Percentiles rank a stretch among this genome's conserved stretches.
These are phyloP conservation scores for Penicillium sp. DNA, from an alignment of 2,329 filamentous ascomycete species.

Conservation along the genomic window DNA sequence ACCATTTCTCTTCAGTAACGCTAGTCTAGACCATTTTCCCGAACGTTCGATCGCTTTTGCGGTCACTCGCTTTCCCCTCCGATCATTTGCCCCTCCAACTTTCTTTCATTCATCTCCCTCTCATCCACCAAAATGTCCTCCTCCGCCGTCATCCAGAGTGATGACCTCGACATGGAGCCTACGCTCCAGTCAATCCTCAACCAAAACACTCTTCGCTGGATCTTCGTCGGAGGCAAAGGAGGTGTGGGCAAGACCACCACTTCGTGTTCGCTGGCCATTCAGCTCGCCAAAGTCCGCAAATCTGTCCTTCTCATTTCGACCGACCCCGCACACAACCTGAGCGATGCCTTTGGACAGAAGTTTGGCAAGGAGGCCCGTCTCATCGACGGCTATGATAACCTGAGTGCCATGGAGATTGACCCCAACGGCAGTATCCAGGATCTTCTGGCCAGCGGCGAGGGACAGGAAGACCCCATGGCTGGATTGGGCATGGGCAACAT, in stretches of 20 bases:
- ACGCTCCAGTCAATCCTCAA: constrained; percentile 91
- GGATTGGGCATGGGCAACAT: constrained; percentile 76
- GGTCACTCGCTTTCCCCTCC: no score
- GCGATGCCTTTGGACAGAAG: constrained; percentile 96
- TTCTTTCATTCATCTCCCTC: no score
- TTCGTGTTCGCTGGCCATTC: constrained; percentile 95
- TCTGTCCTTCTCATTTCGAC: constrained; percentile 97
- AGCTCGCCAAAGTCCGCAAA: constrained; percentile 90
- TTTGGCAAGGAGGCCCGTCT: constrained; percentile 97
- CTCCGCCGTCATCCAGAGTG: constrained; percentile 45
- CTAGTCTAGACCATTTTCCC: constrained; percentile 20
- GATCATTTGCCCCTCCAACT: no score
- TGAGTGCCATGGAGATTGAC: constrained; percentile 99
- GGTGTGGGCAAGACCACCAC: constrained; percentile 99
- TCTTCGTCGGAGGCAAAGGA: constrained; percentile 97
- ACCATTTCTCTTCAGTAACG: background rate
- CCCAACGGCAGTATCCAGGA: constrained; percentile 98
- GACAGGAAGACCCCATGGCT: constrained; percentile 61
- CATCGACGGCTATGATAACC: constrained; percentile 83
- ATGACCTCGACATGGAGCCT: constrained; percentile 74
- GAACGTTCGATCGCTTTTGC: constrained; percentile 31
- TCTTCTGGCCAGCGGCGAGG: constrained; percentile 71
- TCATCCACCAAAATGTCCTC: constrained; percentile 36
- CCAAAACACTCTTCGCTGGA: constrained; percentile 94
- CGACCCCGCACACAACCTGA: constrained; percentile 95